Evolutionary conservation across 306 rosid species (phyloP).

Genomic region (Cucumis hystrix): DNA sequence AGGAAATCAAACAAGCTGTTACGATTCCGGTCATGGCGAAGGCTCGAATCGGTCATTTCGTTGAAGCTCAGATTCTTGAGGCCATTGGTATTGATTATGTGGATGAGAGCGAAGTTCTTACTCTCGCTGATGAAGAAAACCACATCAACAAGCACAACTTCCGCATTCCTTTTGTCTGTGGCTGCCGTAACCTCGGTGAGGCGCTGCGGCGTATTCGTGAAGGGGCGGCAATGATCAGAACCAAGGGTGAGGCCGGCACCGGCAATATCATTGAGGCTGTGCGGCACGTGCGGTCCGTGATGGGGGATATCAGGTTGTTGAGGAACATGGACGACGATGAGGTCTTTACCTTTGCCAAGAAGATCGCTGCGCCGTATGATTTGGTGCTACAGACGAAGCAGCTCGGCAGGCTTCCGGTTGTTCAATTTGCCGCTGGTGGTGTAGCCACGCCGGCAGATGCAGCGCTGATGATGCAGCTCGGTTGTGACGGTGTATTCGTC

Average conservation of each 20-base stretch:
- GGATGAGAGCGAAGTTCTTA: slow-evolving; percentile 76
- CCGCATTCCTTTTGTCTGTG: slow-evolving; percentile 76
- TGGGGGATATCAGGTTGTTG: slow-evolving; percentile 66
- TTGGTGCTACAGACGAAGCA: slow-evolving; percentile 87
- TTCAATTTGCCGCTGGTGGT: slow-evolving; percentile 83
- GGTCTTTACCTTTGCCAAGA: slow-evolving; percentile 66
- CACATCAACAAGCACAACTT: slow-evolving; percentile 89
- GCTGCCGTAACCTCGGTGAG: slow-evolving; percentile 82
- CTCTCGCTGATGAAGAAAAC: slow-evolving; percentile 67
- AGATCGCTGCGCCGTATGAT: slow-evolving; percentile 76
- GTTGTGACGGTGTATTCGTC: slow-evolving; percentile 79
- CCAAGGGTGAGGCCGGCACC: slow-evolving; percentile 85
- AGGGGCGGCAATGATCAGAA: slow-evolving; percentile 88
- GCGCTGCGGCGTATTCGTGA: slow-evolving; percentile 74
- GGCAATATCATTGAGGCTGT: slow-evolving; percentile 77
- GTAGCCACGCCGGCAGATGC: slow-evolving; percentile 93
- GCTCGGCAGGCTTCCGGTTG: slow-evolving; percentile 79
- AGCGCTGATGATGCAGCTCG: slow-evolving; percentile 86
- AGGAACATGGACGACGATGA: slow-evolving; percentile 87
- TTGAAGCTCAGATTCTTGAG: slow-evolving; percentile 83
- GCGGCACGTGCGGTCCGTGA: slow-evolving; percentile 68
- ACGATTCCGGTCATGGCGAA: slow-evolving; percentile 92
- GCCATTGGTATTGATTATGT: slow-evolving; percentile 76
- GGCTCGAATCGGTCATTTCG: slow-evolving; percentile 86
- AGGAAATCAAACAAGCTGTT: slow-evolving; percentile 71